Conservation (phyloP, 495 filamentous ascomycete genomes). For the Aspergillus asperescens region DNA sequence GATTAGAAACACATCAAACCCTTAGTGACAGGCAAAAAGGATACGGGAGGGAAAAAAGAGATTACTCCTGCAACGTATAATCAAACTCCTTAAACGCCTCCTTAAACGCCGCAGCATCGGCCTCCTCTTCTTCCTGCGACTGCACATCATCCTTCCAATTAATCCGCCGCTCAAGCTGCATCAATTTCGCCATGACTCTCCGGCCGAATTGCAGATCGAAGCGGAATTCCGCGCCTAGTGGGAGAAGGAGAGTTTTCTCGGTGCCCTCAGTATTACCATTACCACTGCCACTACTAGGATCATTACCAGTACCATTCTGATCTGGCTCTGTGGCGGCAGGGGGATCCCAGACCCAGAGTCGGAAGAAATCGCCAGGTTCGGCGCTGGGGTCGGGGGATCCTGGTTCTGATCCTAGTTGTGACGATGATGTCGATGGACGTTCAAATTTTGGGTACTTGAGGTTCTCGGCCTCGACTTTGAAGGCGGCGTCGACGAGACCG, state of each 20-base stretch:
- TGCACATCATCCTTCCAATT: slow-evolving; percentile 82
- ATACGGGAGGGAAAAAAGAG: not conserved
- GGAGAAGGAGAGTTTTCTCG: slow-evolving; percentile 44
- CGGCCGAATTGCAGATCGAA: slow-evolving; percentile 67
- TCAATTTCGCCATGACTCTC: slow-evolving; percentile 78
- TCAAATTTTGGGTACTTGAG: slow-evolving; percentile 55
- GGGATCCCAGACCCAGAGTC: slow-evolving; percentile 70
- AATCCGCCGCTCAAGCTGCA: slow-evolving; percentile 65
- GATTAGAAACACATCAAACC: not conserved
- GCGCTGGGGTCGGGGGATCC: slow-evolving; percentile 53
- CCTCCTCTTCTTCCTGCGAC: slow-evolving; percentile 66
- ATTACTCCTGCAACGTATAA: slow-evolving; percentile 53
- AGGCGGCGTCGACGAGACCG: slow-evolving; percentile 73
- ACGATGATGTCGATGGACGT: slow-evolving; percentile 16
- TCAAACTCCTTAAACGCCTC: slow-evolving; percentile 81
- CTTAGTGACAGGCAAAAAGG: not conserved
- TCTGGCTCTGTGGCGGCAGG: slow-evolving; percentile 5
- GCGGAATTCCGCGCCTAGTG: slow-evolving; percentile 46
- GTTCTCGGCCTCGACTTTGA: slow-evolving; percentile 79
- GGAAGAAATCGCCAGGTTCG: slow-evolving; percentile 70
- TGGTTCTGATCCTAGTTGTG: slow-evolving; percentile 28
- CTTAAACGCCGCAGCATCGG: slow-evolving; percentile 77
- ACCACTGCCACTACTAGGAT: too few relatives aligned
- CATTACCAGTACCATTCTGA: too few relatives aligned
- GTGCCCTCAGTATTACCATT: not conserved